Conservation (phyloP, 1,139 yeast genomes). For the Citeromyces hawaiiensis region DNA sequence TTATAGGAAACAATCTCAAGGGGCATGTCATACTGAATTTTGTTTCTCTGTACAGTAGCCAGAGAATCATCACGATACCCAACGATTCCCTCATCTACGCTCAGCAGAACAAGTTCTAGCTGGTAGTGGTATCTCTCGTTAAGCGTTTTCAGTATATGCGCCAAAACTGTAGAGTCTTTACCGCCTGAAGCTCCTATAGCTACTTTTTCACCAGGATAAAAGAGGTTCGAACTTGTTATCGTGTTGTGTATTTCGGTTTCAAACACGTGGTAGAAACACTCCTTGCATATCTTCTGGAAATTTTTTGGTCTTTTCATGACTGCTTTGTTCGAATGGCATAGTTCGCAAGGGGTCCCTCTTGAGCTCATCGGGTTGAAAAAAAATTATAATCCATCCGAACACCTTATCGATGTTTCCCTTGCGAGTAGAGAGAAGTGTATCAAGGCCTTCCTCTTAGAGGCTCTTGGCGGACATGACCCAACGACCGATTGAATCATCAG, state of each 20-base stretch:
- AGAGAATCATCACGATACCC: constrained; percentile 96
- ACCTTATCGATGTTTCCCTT: too few species aligned
- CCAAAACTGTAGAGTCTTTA: constrained; percentile 92
- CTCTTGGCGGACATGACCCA: too few species aligned
- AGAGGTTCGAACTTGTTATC: constrained; percentile 55
- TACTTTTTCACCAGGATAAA: constrained; percentile 69
- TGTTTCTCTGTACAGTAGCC: constrained; percentile 92
- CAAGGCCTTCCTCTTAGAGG: too few species aligned
- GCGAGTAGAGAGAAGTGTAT: too few species aligned
- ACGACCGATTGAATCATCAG: too few species aligned
- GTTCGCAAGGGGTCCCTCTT: constrained; percentile 43
- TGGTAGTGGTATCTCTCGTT: constrained; percentile 88
- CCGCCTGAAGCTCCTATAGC: constrained; percentile 99
- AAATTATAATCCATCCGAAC: too few species aligned
- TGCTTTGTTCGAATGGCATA: constrained; percentile 79
- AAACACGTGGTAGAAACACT: constrained; percentile 79
- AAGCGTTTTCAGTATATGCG: constrained; percentile 72
- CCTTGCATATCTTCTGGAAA: constrained; percentile 80
- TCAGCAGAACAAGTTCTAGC: constrained; percentile 62
- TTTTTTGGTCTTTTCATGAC: constrained; percentile 89
- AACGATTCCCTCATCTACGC: constrained; percentile 93
- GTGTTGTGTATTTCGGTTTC: constrained; percentile 95
- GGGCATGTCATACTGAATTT: constrained; percentile 78
- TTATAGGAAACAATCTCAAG: constrained; percentile 81
- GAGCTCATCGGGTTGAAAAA: too few species aligned